Conservation (phyloP, 352 stramenopile genomes). For the Thalassiosira mediterranea region DNA sequence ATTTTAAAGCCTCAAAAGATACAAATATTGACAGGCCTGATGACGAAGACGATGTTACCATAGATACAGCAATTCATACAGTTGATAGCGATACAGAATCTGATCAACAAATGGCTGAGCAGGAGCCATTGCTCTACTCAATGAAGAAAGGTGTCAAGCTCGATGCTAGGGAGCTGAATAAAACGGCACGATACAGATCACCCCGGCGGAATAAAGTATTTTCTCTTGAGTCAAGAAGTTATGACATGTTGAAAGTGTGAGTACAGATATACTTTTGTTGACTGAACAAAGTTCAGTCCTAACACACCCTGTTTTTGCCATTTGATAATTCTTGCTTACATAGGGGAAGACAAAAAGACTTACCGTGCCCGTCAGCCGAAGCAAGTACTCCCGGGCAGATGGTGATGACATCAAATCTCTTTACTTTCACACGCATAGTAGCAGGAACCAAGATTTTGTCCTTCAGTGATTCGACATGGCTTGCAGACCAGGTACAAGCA, state of each 20-base stretch:
- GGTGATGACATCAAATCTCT: conserved; percentile 12
- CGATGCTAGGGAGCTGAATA: neutral
- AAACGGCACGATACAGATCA: neutral
- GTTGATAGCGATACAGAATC: neutral
- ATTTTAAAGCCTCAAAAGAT: neutral
- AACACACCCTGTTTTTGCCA: too few species aligned
- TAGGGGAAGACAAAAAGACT: conserved; percentile 6
- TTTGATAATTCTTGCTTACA: too few species aligned
- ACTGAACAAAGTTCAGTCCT: too few species aligned
- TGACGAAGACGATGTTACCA: neutral
- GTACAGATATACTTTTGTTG: too few species aligned
- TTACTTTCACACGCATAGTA: conserved; percentile 49
- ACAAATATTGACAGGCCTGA: neutral
- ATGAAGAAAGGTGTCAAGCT: neutral
- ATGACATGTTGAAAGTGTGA: conserved; percentile 1
- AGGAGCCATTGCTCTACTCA: neutral
- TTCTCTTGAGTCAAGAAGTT: neutral
- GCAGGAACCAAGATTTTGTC: conserved; percentile 62
- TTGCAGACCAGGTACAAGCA: conserved; percentile 44
- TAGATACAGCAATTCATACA: too few species aligned
- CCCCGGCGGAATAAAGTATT: neutral
- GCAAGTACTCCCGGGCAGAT: neutral
- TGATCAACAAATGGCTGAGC: too few species aligned
- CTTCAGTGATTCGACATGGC: conserved; percentile 60
- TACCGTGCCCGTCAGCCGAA: neutral